Evolutionary conservation across 768 basidiomycete genomes (phyloP).

Genomic region (Baorangia bicolor): DNA sequence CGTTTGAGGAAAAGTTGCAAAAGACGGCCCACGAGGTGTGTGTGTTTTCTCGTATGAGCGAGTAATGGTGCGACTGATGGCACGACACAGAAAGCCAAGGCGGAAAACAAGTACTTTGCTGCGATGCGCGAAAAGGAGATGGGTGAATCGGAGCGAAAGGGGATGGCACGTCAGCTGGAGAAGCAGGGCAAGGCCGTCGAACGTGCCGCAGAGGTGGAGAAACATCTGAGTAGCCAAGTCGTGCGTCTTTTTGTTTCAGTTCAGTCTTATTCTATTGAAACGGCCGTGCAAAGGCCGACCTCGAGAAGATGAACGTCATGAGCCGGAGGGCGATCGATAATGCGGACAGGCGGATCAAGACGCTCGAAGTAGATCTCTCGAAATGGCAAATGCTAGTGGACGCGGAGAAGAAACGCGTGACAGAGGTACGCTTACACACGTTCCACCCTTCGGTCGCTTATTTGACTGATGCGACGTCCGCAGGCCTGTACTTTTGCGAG

Average conservation of each 20-base stretch:
- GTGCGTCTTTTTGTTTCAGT: slow-evolving; percentile 41
- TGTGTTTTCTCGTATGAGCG: slow-evolving; percentile 20
- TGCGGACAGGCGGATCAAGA: slow-evolving; percentile 27
- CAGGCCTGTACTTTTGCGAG: slow-evolving; percentile 32
- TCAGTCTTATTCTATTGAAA: background rate
- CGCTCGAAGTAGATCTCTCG: slow-evolving; percentile 32
- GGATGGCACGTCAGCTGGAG: slow-evolving; percentile 51
- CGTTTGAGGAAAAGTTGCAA: slow-evolving; percentile 68
- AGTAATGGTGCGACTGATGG: background rate
- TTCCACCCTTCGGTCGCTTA: background rate
- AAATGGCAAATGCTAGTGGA: slow-evolving; percentile 38
- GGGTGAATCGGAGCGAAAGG: slow-evolving; percentile 72
- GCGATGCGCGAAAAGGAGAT: slow-evolving; percentile 90
- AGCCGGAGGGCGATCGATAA: slow-evolving; percentile 32
- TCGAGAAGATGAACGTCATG: slow-evolving; percentile 46
- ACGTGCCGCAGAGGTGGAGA: slow-evolving; percentile 60
- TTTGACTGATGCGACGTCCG: background rate
- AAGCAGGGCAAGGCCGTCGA: slow-evolving; percentile 67
- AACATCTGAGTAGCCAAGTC: slow-evolving; percentile 54
- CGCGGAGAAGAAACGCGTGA: slow-evolving; percentile 37
- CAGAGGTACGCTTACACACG: slow-evolving; percentile 37
- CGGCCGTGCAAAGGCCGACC: slow-evolving; percentile 28
- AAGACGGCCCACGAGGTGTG: slow-evolving; percentile 67
- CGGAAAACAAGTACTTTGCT: slow-evolving; percentile 92
- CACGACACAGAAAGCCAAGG: slow-evolving; percentile 78